phyloP scores from a whole-genome alignment of 106 monocot species.

The Acorus gramineus region DNA sequence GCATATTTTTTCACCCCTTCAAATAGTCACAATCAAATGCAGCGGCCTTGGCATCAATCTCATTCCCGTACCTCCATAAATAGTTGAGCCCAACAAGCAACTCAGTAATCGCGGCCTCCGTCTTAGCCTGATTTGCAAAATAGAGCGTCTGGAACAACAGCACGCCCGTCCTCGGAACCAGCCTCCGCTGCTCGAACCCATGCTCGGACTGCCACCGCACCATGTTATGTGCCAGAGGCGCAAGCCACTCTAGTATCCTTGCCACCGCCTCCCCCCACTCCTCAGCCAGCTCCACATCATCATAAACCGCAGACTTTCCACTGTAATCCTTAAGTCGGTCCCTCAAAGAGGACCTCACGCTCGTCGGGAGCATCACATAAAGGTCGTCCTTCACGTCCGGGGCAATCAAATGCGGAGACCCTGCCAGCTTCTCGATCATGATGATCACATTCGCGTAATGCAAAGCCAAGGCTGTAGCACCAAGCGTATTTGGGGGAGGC shows the following conservation, averaged over 20 bases:
- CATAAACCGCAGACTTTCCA: constrained; percentile 12
- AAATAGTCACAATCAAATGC: too few species aligned
- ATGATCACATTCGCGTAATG: constrained; percentile 78
- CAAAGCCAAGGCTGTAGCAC: constrained; percentile 49
- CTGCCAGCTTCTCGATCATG: constrained; percentile 57
- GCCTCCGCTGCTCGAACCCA: constrained; percentile 52
- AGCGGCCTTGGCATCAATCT: constrained; percentile 25
- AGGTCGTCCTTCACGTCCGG: constrained; percentile 57
- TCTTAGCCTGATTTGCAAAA: constrained; percentile 59
- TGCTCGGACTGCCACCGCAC: constrained; percentile 73
- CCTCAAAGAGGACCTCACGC: constrained; percentile 41
- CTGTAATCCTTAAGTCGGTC: constrained; percentile 30
- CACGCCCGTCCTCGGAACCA: constrained; percentile 28
- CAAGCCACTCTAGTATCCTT: constrained; percentile 58
- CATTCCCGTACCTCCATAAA: constrained; percentile 41
- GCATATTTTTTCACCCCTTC: too few species aligned
- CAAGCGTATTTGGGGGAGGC: constrained; percentile 46
- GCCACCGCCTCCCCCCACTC: constrained; percentile 54
- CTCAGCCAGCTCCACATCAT: constrained; percentile 38
- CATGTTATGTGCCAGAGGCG: constrained; percentile 79
- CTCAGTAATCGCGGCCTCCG: constrained; percentile 64
- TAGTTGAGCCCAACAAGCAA: constrained; percentile 61
- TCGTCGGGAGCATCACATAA: constrained; percentile 58
- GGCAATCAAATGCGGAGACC: constrained; percentile 43
- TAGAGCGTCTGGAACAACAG: constrained; percentile 72